Conservation (phyloP, 2,329 filamentous ascomycete species). For the Alternaria gaisen region DNA sequence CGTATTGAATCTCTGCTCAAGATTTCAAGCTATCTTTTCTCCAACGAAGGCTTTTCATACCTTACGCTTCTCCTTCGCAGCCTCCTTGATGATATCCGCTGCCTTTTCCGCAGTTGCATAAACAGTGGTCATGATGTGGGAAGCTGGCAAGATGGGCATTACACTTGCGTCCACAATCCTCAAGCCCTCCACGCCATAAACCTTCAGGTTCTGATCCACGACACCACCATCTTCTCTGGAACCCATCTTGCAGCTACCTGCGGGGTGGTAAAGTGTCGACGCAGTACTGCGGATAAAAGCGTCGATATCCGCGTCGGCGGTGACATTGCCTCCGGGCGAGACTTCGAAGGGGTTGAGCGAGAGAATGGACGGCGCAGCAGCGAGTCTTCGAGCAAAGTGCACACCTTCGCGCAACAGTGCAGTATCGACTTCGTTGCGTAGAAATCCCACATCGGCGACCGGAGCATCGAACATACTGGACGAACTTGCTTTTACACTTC, state of each 20-base stretch:
- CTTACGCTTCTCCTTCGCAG: neutral
- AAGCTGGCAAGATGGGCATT: constrained; percentile 28
- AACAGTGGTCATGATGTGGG: constrained; percentile 32
- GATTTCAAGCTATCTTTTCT: neutral
- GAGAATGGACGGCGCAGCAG: constrained; percentile 18
- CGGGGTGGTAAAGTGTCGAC: constrained; percentile 36
- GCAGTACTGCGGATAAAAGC: constrained; percentile 23
- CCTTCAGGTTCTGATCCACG: constrained; percentile 34
- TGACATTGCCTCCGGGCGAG: constrained; percentile 32
- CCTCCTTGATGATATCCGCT: constrained; percentile 21
- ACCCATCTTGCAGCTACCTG: constrained; percentile 39
- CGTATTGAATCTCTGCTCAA: neutral
- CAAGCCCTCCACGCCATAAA: constrained; percentile 36
- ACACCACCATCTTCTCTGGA: constrained; percentile 39
- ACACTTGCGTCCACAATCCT: constrained; percentile 32
- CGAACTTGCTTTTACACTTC: constrained; percentile 32
- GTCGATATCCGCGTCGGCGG: constrained; percentile 28
- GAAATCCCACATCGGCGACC: constrained; percentile 33
- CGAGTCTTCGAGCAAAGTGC: constrained; percentile 27
- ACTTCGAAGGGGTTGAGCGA: constrained; percentile 32
- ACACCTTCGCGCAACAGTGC: constrained; percentile 33
- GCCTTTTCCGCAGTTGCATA: constrained; percentile 32
- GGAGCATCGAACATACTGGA: constrained; percentile 35
- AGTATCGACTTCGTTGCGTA: constrained; percentile 36
- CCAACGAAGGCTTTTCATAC: neutral